Percentiles rank a stretch among this genome's conserved stretches.
Evolutionary conservation across 441 rosid genomes (phyloP).

Genomic region (Melastoma candidum): DNA sequence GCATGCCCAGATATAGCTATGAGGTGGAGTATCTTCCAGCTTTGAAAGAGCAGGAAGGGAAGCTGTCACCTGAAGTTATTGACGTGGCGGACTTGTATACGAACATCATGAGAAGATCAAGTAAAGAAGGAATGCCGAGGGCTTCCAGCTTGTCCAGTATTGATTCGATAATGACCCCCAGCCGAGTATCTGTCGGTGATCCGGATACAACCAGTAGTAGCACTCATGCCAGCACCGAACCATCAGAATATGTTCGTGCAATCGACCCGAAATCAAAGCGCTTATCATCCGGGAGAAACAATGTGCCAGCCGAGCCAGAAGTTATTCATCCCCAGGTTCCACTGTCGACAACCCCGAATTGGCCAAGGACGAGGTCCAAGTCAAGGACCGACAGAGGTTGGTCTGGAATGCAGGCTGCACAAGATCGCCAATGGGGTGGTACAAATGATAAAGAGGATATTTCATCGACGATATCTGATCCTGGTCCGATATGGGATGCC

Average conservation of each 20-base stretch:
- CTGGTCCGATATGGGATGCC: constrained; percentile 97
- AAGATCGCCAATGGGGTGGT: constrained; percentile 79
- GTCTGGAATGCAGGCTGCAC: constrained; percentile 58
- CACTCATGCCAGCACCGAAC: constrained; percentile 80
- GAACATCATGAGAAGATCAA: constrained; percentile 72
- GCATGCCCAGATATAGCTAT: constrained; percentile 89
- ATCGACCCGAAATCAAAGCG: constrained; percentile 86
- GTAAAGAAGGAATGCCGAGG: constrained; percentile 75
- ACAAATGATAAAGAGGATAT: constrained; percentile 86
- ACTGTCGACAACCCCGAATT: constrained; percentile 69
- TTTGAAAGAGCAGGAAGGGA: constrained; percentile 49
- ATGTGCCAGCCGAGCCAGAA: constrained; percentile 61
- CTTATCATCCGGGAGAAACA: constrained; percentile 67
- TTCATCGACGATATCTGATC: constrained; percentile 91
- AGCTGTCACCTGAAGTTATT: constrained; percentile 32
- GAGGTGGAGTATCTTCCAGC: constrained; percentile 96
- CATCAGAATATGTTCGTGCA: constrained; percentile 92
- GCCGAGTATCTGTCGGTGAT: constrained; percentile 68
- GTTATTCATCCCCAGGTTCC: constrained; percentile 83
- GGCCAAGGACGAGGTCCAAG: constrained; percentile 95
- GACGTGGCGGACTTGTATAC: constrained; percentile 74
- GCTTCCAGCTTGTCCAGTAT: constrained; percentile 97
- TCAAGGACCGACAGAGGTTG: constrained; percentile 87
- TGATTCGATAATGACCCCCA: constrained; percentile 88
- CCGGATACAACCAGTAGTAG: constrained; percentile 59